A percentile compares a stretch with the other conserved stretches of the same genome.
Evolutionary conservation across 257 asterid species (phyloP).

Genomic region (Penstemon davidsonii): DNA sequence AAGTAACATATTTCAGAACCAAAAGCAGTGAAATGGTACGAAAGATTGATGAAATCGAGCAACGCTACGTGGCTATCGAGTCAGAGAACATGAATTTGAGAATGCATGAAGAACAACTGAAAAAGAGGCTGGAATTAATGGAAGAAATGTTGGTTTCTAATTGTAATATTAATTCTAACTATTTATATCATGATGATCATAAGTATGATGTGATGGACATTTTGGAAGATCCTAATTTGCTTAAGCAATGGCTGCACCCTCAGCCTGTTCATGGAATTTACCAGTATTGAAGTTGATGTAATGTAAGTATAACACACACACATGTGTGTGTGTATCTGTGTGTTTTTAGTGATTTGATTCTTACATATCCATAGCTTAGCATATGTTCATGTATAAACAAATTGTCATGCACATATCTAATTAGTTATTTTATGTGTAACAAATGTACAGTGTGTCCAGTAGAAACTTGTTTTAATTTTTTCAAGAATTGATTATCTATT

Average conservation of each 20-base stretch:
- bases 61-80: conserved; percentile 27
- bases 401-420: no score
- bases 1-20: conserved; percentile 27
- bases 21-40: conserved; percentile 26
- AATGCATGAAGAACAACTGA: conserved; percentile 43
- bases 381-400: no score
- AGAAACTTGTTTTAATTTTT: no score
- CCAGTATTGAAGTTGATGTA: conserved; percentile 27
- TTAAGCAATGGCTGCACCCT: conserved; percentile 36
- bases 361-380: no score
- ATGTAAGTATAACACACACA: no score
- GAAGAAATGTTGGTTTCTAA: conserved; percentile 31
- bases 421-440: no score
- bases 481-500: no score
- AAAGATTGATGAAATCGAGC: conserved; percentile 30
- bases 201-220: conserved; percentile 27
- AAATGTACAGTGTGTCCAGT: no score
- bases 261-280: conserved; percentile 46
- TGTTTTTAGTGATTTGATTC: no score
- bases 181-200: background rate
- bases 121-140: conserved; percentile 39
- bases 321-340: no score
- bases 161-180: background rate
- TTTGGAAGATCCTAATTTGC: conserved; percentile 31
- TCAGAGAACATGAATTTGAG: conserved; percentile 44